Conservation (phyloP, 257 asterid genomes). For the Solanum chaucha region DNA sequence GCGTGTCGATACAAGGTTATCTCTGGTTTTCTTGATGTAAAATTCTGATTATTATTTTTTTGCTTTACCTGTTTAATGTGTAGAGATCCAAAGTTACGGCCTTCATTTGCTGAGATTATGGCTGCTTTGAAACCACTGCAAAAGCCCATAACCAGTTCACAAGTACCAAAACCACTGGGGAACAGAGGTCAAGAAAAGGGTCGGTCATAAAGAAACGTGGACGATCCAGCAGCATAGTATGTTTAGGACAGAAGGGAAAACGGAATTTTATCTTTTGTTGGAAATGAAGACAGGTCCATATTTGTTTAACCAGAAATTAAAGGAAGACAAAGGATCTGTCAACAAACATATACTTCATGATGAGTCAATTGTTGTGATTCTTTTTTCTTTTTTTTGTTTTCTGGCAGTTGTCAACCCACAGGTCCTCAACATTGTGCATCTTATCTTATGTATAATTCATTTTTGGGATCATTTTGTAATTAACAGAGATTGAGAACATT, state of each 20-base stretch:
- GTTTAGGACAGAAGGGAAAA: slow-evolving; percentile 18
- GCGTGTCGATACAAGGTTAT: not conserved
- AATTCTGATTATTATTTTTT: not conserved
- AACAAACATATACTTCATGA: slow-evolving; percentile 6
- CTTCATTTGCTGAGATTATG: slow-evolving; percentile 84
- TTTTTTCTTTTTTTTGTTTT: not conserved
- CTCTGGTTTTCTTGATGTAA: not conserved
- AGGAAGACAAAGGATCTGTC: slow-evolving; percentile 10
- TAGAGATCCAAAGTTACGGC: slow-evolving; percentile 78
- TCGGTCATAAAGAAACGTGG: slow-evolving; percentile 23
- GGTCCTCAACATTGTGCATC: slow-evolving; percentile 35
- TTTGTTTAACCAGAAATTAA: not conserved
- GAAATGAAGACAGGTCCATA: slow-evolving; percentile 4
- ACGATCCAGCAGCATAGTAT: slow-evolving; percentile 10
- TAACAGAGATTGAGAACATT: slow-evolving; percentile 1
- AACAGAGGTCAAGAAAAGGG: slow-evolving; percentile 40
- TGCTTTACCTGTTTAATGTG: not conserved
- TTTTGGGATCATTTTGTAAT: slow-evolving; percentile 22
- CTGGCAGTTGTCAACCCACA: slow-evolving; percentile 29
- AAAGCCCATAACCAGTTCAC: slow-evolving; percentile 57
- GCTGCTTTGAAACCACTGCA: slow-evolving; percentile 79
- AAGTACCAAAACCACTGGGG: slow-evolving; percentile 16
- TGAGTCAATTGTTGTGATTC: slow-evolving; percentile 20
- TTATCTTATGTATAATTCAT: slow-evolving; percentile 33
- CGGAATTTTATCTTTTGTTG: not conserved